Conservation (phyloP, 345 rosid genomes). For the Eucalyptus grandis region DNA sequence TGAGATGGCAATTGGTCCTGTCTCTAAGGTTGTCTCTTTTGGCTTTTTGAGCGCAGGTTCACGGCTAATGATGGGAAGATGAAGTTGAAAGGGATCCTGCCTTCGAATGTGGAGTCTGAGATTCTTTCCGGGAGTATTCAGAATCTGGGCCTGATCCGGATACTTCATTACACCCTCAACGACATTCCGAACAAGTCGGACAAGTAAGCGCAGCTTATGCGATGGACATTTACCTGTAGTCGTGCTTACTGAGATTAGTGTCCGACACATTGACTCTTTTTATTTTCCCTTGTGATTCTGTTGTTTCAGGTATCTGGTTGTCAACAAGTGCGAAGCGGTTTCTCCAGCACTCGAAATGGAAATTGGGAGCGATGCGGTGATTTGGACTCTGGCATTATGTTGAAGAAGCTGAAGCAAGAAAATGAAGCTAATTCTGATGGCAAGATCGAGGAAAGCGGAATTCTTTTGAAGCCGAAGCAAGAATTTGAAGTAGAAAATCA, state of each 20-base stretch:
- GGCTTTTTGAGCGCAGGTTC: conserved; percentile 30
- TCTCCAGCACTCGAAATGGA: conserved; percentile 61
- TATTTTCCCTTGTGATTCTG: neutral
- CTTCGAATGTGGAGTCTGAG: conserved; percentile 48
- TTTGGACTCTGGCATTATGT: neutral
- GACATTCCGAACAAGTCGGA: conserved; percentile 82
- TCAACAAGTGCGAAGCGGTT: conserved; percentile 63
- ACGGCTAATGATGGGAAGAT: conserved; percentile 71
- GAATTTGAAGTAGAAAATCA: conserved; percentile 4
- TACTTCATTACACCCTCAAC: conserved; percentile 65
- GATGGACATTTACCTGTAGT: neutral
- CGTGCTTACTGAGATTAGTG: neutral
- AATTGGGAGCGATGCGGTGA: conserved; percentile 7
- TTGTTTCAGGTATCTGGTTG: conserved; percentile 51
- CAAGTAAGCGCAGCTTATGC: conserved; percentile 19
- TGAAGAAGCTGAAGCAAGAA: conserved; percentile 43
- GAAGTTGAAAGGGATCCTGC: conserved; percentile 54
- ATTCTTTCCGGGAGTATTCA: conserved; percentile 60
- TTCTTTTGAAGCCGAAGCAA: conserved; percentile 27
- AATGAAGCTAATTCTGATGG: neutral
- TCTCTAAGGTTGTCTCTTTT: neutral
- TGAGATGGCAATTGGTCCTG: neutral
- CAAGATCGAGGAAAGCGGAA: conserved; percentile 4
- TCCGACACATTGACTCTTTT: neutral
- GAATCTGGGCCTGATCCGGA: conserved; percentile 55